A percentile compares a stretch with the other conserved stretches of the same genome.
Evolutionary conservation across 768 basidiomycete genomes (phyloP).

Genomic region (Amanita inopinata): DNA sequence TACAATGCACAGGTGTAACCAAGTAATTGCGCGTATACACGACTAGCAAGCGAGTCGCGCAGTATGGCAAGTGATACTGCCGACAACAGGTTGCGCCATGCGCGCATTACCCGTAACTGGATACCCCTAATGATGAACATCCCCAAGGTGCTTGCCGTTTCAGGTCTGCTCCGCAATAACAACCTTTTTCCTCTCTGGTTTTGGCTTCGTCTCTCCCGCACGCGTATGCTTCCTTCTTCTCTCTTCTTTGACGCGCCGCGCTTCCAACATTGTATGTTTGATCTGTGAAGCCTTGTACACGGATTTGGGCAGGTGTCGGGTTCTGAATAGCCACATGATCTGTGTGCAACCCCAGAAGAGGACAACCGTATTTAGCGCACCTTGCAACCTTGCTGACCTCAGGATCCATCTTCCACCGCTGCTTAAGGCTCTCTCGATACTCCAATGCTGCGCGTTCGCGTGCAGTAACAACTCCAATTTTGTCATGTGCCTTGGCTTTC

Average conservation of each 20-base stretch:
- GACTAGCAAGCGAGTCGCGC: no score
- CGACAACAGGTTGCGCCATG: no score
- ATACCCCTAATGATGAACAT: no score
- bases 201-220: conserved; percentile 78
- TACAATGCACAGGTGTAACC: no score
- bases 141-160: no score
- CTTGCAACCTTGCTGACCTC: conserved; percentile 76
- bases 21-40: no score
- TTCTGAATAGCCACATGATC: conserved; percentile 27
- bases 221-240: conserved; percentile 84
- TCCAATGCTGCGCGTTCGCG: conserved; percentile 88
- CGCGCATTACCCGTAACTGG: no score
- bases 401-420: conserved; percentile 80
- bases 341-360: background rate
- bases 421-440: conserved; percentile 80
- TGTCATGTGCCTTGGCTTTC: conserved; percentile 91
- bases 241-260: conserved; percentile 86
- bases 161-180: conserved; percentile 79
- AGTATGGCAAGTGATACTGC: no score
- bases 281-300: conserved; percentile 81
- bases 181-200: conserved; percentile 82
- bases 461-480: conserved; percentile 83
- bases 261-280: conserved; percentile 90
- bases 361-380: conserved; percentile 30
- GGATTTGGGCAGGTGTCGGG: conserved; percentile 82